Conservation (phyloP, 2,329 filamentous ascomycete species). For the Aotearoamyces nothofagi region DNA sequence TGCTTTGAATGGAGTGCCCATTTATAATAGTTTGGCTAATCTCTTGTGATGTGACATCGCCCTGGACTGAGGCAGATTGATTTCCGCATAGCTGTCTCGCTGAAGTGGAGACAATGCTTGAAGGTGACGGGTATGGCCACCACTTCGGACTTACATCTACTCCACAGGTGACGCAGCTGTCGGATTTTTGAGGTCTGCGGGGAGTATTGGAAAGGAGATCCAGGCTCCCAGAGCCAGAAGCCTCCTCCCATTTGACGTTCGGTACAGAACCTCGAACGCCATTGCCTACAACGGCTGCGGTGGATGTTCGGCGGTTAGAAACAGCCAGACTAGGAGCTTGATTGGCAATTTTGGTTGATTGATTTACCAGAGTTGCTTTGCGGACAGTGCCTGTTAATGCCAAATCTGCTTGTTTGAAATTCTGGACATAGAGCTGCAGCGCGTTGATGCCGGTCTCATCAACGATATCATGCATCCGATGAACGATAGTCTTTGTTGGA, state of each 20-base stretch:
- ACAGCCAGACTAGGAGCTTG: constrained; percentile 14
- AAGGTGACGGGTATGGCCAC: constrained; percentile 29
- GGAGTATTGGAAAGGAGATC: constrained; percentile 2
- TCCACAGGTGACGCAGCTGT: constrained; percentile 47
- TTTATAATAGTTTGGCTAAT: not conserved
- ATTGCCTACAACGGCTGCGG: constrained; percentile 24
- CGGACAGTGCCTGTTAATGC: constrained; percentile 82
- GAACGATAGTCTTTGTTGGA: constrained; percentile 55
- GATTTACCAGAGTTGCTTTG: constrained; percentile 55
- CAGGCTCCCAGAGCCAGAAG: not conserved
- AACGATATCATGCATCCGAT: constrained; percentile 64
- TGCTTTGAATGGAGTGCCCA: not conserved
- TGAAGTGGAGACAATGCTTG: no score
- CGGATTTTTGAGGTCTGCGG: constrained; percentile 20
- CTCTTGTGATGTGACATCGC: constrained; percentile 1
- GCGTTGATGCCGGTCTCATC: constrained; percentile 61
- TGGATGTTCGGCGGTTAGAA: constrained; percentile 39
- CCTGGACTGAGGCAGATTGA: constrained; percentile 1
- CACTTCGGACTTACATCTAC: constrained; percentile 62
- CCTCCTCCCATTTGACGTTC: constrained; percentile 14
- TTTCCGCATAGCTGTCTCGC: no score
- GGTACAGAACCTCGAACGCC: constrained; percentile 13
- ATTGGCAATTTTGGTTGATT: constrained; percentile 20
- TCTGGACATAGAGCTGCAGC: constrained; percentile 73
- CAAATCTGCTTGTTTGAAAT: constrained; percentile 89